Evolutionary conservation across 768 basidiomycete genomes (phyloP).

Genomic region (Clitopilus passeckerianus): DNA sequence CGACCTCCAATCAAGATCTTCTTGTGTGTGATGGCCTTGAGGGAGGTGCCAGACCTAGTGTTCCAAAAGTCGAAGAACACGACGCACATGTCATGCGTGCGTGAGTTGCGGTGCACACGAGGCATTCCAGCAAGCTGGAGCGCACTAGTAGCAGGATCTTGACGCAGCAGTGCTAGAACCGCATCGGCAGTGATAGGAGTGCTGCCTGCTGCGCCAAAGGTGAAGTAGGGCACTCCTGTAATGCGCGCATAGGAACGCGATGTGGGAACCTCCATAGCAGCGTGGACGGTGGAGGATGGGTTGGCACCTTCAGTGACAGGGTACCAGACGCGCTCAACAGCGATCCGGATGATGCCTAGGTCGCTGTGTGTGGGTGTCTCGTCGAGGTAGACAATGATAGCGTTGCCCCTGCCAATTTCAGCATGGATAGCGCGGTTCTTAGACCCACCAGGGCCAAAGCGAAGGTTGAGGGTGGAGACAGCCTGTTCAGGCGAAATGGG

Average conservation of each 20-base stretch:
- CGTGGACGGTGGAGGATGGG: not conserved
- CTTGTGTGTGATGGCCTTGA: not conserved
- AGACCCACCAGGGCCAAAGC: not conserved
- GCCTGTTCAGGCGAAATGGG: not conserved
- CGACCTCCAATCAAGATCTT: not conserved
- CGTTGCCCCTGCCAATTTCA: not conserved
- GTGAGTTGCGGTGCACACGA: not conserved
- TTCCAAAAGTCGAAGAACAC: not conserved
- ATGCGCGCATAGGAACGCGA: not conserved
- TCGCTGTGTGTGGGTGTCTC: not conserved
- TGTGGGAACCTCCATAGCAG: not conserved
- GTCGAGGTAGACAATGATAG: not conserved
- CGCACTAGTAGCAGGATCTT: not conserved
- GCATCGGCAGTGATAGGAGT: not conserved
- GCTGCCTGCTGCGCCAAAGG: not conserved
- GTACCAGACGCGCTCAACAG: not conserved
- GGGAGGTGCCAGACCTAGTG: not conserved
- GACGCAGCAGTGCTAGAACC: not conserved
- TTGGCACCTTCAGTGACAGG: not conserved
- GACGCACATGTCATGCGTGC: not conserved
- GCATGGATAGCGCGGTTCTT: not conserved
- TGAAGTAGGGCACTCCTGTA: not conserved
- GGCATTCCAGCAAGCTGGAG: not conserved
- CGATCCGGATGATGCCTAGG: not conserved
- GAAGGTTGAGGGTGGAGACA: not conserved